These are phyloP conservation scores for Leucaena leucocephala DNA, from an alignment of 306 rosid genomes.

Conservation along the genomic window DNA sequence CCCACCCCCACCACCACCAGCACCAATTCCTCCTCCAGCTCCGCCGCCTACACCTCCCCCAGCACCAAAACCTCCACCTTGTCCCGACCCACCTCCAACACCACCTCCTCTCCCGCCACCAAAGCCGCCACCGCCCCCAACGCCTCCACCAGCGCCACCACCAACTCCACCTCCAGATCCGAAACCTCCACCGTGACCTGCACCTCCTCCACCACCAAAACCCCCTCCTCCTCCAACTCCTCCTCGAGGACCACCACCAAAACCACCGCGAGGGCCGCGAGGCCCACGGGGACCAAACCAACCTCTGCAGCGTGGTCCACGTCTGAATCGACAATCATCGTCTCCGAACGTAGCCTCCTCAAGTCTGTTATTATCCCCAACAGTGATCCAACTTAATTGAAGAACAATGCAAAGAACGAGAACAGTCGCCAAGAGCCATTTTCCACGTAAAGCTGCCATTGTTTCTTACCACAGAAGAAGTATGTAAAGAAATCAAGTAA, in stretches of 20 bases:
- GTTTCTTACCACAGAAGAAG: neutral
- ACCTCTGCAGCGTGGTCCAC: slow-evolving; percentile 55
- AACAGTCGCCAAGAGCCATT: slow-evolving; percentile 54
- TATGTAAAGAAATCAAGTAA: neutral
- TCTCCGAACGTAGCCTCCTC: slow-evolving; percentile 49
- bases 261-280: slow-evolving; percentile 45
- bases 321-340: slow-evolving; percentile 54
- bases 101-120: slow-evolving; percentile 51
- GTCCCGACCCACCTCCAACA: slow-evolving; percentile 48
- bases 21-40: slow-evolving; percentile 33
- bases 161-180: too few relatives aligned
- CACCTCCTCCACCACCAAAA: neutral
- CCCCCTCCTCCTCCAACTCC: slow-evolving; percentile 43
- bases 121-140: slow-evolving; percentile 25
- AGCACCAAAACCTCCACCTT: slow-evolving; percentile 40
- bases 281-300: slow-evolving; percentile 55
- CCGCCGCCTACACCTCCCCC: slow-evolving; percentile 1
- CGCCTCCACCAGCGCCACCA: slow-evolving; percentile 48
- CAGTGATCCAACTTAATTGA: slow-evolving; percentile 46
- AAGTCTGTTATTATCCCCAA: slow-evolving; percentile 54
- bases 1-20: slow-evolving; percentile 25
- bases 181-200: slow-evolving; percentile 29
- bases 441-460: slow-evolving; percentile 45
- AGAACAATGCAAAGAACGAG: slow-evolving; percentile 58
- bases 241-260: slow-evolving; percentile 26